phyloP scores from a whole-genome alignment of 148 eudicot species.

The Drosera capensis region DNA sequence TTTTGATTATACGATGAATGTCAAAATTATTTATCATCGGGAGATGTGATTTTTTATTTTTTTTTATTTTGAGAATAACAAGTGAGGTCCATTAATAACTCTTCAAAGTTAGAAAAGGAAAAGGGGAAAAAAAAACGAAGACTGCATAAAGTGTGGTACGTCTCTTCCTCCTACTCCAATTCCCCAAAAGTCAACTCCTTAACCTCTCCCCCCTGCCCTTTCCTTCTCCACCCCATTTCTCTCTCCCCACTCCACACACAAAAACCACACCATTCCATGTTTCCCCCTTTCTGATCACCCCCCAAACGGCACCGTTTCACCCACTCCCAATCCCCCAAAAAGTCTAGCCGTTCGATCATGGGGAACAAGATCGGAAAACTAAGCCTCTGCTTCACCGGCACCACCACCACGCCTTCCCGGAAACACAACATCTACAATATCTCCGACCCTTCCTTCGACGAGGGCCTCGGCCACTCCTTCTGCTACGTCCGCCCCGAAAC shows the following conservation, averaged over 20 bases:
- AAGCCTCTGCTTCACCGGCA: slow-evolving; percentile 44
- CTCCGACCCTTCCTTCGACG: slow-evolving; percentile 23
- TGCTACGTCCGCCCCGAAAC: slow-evolving; percentile 40
- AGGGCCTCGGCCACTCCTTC: slow-evolving; percentile 45
- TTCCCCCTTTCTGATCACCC: neutral
- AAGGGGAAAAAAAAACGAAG: too few relatives aligned
- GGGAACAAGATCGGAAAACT: slow-evolving; percentile 70
- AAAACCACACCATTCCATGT: too few relatives aligned
- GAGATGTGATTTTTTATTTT: too few relatives aligned
- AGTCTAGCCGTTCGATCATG: slow-evolving; percentile 13
- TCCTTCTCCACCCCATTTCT: slow-evolving; percentile 2
- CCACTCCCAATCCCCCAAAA: neutral
- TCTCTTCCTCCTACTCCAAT: too few relatives aligned
- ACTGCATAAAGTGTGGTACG: too few relatives aligned
- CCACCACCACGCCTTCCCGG: slow-evolving; percentile 35
- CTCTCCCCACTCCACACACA: neutral
- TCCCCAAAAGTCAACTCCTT: slow-evolving; percentile 21
- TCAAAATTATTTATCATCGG: too few relatives aligned
- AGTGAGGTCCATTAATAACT: too few relatives aligned
- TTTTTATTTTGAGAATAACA: too few relatives aligned
- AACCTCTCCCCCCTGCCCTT: slow-evolving; percentile 3
- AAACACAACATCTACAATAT: slow-evolving; percentile 34
- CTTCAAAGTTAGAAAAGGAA: too few relatives aligned
- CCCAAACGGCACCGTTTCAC: neutral
- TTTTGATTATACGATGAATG: too few relatives aligned